Percentiles rank a stretch among this genome's conserved stretches.
Evolutionary conservation across 768 basidiomycete genomes (phyloP).

Genomic region (Myochromella boudieri): DNA sequence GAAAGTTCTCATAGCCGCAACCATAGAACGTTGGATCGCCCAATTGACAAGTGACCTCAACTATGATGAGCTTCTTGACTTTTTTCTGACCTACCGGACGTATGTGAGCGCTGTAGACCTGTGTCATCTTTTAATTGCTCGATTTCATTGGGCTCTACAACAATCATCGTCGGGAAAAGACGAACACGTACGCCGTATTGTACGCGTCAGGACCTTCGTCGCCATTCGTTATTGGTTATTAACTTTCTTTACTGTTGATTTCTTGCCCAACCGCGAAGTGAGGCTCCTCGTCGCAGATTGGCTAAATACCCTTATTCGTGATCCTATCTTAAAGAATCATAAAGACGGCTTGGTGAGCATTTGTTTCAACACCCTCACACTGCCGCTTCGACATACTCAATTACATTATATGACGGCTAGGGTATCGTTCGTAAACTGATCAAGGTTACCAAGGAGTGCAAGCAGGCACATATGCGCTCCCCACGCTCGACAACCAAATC

Average conservation of each 20-base stretch:
- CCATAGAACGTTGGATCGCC: constrained; percentile 91
- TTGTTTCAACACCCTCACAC: not conserved
- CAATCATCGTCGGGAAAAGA: constrained; percentile 51
- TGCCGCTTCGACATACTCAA: not conserved
- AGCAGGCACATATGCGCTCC: constrained; percentile 57
- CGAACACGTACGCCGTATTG: constrained; percentile 71
- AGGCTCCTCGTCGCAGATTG: constrained; percentile 72
- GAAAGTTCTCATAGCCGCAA: constrained; percentile 78
- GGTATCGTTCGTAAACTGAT: constrained; percentile 79
- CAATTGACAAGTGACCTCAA: constrained; percentile 85
- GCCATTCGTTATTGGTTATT: constrained; percentile 89
- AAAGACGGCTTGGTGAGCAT: constrained; percentile 68
- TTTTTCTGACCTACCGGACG: constrained; percentile 90
- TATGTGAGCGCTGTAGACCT: constrained; percentile 81
- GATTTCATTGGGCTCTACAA: constrained; percentile 87
- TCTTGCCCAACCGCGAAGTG: constrained; percentile 77
- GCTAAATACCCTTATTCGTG: constrained; percentile 75
- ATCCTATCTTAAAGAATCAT: constrained; percentile 67
- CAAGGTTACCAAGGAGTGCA: constrained; percentile 83
- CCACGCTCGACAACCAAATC: constrained; percentile 31
- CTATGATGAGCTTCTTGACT: constrained; percentile 85
- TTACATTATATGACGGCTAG: constrained; percentile 39
- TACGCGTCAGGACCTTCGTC: constrained; percentile 86
- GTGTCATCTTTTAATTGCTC: constrained; percentile 76
- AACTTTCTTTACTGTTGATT: constrained; percentile 89